phyloP scores from a whole-genome alignment of 345 rosid species.

The Eucalyptus globulus region DNA sequence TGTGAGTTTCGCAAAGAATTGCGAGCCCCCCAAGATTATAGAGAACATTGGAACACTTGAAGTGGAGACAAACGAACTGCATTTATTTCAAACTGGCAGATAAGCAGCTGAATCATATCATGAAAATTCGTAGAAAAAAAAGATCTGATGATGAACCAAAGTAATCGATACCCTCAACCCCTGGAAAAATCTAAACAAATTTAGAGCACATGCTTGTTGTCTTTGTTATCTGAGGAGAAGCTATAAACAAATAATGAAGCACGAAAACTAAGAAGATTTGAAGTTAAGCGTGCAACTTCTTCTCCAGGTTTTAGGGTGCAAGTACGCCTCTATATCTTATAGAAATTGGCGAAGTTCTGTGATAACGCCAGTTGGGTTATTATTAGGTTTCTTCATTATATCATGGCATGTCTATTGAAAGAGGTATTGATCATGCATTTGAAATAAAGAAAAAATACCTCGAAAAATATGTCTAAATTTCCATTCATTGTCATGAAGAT shows the following conservation, averaged over 20 bases:
- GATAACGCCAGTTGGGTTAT: not conserved
- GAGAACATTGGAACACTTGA: not conserved
- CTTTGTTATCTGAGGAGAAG: not conserved
- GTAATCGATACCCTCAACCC: not conserved
- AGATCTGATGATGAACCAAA: not conserved
- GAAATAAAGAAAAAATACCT: not conserved
- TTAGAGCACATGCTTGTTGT: not conserved
- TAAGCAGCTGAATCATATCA: not conserved
- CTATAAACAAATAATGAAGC: not conserved
- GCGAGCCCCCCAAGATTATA: not conserved
- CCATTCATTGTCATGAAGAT: constrained; percentile 42
- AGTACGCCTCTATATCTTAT: not conserved
- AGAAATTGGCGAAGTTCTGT: not conserved
- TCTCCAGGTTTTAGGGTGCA: not conserved
- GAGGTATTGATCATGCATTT: not conserved
- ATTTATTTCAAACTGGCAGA: not conserved
- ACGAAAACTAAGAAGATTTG: not conserved
- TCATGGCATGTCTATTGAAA: not conserved
- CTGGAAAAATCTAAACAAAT: not conserved
- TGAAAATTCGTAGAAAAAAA: not conserved
- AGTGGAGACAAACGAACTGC: not conserved
- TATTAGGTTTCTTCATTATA: not conserved
- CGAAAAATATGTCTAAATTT: constrained; percentile 38
- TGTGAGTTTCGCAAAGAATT: not conserved
- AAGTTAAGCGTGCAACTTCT: not conserved